phyloP scores from a whole-genome alignment of 2,329 filamentous ascomycete species.

The Cordyceps tenuipes region DNA sequence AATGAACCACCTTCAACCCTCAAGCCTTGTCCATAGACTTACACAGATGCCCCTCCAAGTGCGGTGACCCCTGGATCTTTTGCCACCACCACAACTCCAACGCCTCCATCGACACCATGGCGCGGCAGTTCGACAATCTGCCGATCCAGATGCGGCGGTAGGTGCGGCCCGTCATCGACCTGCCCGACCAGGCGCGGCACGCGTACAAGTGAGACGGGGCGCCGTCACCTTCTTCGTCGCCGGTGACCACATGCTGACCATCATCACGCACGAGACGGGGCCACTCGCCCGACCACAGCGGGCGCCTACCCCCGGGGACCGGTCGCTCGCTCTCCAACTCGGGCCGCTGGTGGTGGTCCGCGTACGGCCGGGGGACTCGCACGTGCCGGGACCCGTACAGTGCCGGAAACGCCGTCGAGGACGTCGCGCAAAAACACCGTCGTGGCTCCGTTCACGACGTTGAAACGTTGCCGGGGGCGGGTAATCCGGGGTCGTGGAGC shows the following conservation, averaged over 20 bases:
- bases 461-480: constrained; percentile 9
- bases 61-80: constrained; percentile 20
- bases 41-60: constrained; percentile 8
- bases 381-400: constrained; percentile 8
- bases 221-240: constrained; percentile 3
- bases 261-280: constrained; percentile 7
- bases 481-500: not conserved
- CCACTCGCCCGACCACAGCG: constrained; percentile 8
- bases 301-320: constrained; percentile 7
- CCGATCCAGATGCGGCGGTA: constrained; percentile 20
- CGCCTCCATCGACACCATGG: constrained; percentile 17
- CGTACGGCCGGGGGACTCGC: constrained; percentile 6
- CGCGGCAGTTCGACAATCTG: constrained; percentile 18
- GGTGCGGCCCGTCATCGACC: constrained; percentile 16
- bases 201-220: constrained; percentile 8
- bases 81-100: constrained; percentile 19
- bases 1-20: too few species aligned
- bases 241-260: constrained; percentile 9
- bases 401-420: constrained; percentile 5
- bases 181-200: not conserved
- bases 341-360: constrained; percentile 9
- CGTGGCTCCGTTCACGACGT: constrained; percentile 7
- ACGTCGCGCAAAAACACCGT: constrained; percentile 9
- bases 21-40: not conserved
- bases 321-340: constrained; percentile 7